phyloP scores from a whole-genome alignment of 2,329 filamentous ascomycete species.

The Fusarium sp. region DNA sequence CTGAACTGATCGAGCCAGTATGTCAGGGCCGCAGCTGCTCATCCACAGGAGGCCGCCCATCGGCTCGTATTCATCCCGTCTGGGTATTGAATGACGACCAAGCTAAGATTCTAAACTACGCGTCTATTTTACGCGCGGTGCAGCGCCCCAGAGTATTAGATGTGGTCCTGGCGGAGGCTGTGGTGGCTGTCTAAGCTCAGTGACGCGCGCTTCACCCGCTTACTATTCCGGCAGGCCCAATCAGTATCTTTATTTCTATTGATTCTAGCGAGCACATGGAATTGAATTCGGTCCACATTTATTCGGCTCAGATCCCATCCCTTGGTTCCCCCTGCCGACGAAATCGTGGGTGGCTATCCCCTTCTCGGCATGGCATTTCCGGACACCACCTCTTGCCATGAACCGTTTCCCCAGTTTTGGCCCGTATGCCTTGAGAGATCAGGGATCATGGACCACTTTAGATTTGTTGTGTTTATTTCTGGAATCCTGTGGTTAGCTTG shows the following conservation, averaged over 20 bases:
- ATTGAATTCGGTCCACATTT: background rate
- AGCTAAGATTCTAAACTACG: background rate
- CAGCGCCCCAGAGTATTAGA: constrained; percentile 1
- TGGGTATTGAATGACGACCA: background rate
- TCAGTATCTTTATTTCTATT: background rate
- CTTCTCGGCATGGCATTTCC: background rate
- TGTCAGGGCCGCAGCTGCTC: background rate
- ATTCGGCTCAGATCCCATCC: background rate
- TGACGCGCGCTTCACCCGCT: constrained; percentile 2
- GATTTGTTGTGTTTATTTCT: background rate
- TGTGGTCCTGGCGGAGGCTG: constrained; percentile 4
- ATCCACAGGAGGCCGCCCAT: background rate
- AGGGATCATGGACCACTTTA: background rate
- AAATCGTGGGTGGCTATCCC: background rate
- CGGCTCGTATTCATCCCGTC: background rate
- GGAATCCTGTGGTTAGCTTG: background rate
- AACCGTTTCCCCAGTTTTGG: background rate
- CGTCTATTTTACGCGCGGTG: constrained; percentile 3
- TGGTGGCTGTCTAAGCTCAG: background rate
- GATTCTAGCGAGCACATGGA: background rate
- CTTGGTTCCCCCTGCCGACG: background rate
- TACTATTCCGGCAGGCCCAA: background rate
- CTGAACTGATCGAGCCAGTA: background rate
- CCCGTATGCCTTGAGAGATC: background rate
- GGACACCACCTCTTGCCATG: background rate